Base-by-base conservation (phyloP, 805 yeast species). In the Cyberlindnera galapagoensis region DNA sequence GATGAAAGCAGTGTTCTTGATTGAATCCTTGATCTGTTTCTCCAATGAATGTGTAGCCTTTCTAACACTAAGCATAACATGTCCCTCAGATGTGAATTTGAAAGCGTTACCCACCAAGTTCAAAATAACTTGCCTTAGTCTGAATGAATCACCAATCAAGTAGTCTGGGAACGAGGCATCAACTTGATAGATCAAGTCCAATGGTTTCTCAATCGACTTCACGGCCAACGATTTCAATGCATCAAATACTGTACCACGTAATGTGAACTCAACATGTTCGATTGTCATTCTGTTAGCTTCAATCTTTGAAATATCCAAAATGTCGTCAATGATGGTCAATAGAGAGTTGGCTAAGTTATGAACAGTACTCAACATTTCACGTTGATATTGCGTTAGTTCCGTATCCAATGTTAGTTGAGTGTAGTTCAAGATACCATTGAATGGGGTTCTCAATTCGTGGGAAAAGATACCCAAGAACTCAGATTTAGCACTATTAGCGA, bases 221-320 rank as follows among this genome's bases (percentile, higher is more conserved):
- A 85, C 95, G 4, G 94, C 92, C 43, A 85, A 62, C 1, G 95
- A 84, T 59, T 85, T 85, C 55, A 85, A 68, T 0, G 95, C 95
- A 22, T 94, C 95, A 54, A 85, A 85, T 3, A 84, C 88, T 0
- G 94, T 85, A 4, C 90, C 87, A 51, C 95, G 69, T 28, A 85
- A 63, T 10, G 90, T 79, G 52, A 85, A 85, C 42, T 87, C 94
- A 39, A 84, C 85, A 52, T 82, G 82, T 53, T 85, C 95, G 36
- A 85, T 85, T 0, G 94, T 85, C 95, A 85, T 86, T 58, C 94
- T 69, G 57, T 85, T 85, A 18, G 95, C 95, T 56, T 85, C 95
- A 58, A 85, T 85, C 71, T 85, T 85, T 33, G 95, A 85, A 51
- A 85, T 85, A 74, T 85, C 95, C 46, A 85, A 67, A 48, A 85